Percentiles rank a stretch among this genome's conserved stretches.
phyloP scores from a whole-genome alignment of 805 yeast genomes.

The Lachancea kluyveri region DNA sequence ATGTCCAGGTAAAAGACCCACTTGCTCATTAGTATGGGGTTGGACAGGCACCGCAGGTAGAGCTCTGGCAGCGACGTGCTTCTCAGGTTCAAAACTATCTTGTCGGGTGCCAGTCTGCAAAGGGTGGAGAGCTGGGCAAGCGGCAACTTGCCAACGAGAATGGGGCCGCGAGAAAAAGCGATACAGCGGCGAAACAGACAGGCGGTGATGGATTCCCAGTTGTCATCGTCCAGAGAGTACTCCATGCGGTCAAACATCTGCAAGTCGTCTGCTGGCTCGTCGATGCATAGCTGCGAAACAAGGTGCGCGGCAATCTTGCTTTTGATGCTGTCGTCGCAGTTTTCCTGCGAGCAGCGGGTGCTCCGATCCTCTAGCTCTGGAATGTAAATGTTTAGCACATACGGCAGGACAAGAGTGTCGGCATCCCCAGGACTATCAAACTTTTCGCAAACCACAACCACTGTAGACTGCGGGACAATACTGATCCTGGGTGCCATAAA shows the following conservation, averaged over 20 bases:
- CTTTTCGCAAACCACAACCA: constrained; percentile 9
- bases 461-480: constrained; percentile 17
- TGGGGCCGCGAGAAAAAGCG: constrained; percentile 16
- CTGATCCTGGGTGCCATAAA: constrained; percentile 17
- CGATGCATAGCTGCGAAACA: neutral
- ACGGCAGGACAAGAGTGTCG: constrained; percentile 12
- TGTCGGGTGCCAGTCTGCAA: constrained; percentile 19
- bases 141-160: constrained; percentile 38
- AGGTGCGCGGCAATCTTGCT: neutral
- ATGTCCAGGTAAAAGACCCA: constrained; percentile 35
- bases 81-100: constrained; percentile 33
- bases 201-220: constrained; percentile 33
- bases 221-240: constrained; percentile 37
- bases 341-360: too few relatives aligned
- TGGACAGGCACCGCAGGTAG: constrained; percentile 30
- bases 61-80: constrained; percentile 40
- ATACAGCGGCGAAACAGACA: constrained; percentile 15
- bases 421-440: constrained; percentile 10
- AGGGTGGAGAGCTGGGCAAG: constrained; percentile 32
- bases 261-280: constrained; percentile 3
- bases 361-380: too few relatives aligned
- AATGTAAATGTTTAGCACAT: constrained; percentile 12
- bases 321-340: too few relatives aligned
- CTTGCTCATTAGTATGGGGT: constrained; percentile 31
- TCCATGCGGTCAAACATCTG: constrained; percentile 38